Evolutionary conservation across 139 green algal species (phyloP), one percentile per base, ranked within the genome.

Genomic region (Pleodorina starrii): DNA sequence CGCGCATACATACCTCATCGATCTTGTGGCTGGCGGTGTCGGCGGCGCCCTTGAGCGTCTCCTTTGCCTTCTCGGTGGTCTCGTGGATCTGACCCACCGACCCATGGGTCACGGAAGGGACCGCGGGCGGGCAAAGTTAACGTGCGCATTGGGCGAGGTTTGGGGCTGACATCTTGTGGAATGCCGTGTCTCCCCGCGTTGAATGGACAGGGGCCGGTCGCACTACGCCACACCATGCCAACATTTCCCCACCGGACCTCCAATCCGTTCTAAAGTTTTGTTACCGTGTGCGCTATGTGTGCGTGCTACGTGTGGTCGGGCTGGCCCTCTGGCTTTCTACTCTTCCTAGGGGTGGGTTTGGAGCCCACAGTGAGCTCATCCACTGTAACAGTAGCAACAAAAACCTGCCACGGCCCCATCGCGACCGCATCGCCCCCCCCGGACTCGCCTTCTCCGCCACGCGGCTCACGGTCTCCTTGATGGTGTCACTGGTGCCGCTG

Each of bases 1-100:
- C n/a, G n/a, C n/a, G n/a, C n/a, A n/a, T n/a, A n/a, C 81, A 4
- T 42, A 87, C 81, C 43, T 77, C 19, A 42, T 87, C 59, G 19
- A 87, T 77, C 12, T 12, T 87, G n/a, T 60, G 60, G 6, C 51
- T 5, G 5, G 81, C 60, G n/a, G 17, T 66, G 43, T 77, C 60
- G 40, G 81, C n/a, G 29, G 81, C 81, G 27, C 63, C 50, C 42
- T 63, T 78, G 40, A 87, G 43, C 21, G 36, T 44, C 42, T 77
- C 60, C 63, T 77, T 77, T 25, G 60, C 81, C 0, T 29, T 27
- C 42, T 87, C 81, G 1, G 81, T 87, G 42, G 60, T 60, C 29
- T 38, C 27, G 60, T 87, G 81, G 32, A 87, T 77, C 81, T 87
- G 81, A 32, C 29, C 54, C 12, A 42, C 25, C 42, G 72, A 36